Evolutionary conservation across 495 filamentous ascomycete species (phyloP).

Genomic region (Penicillium robsamsonii): DNA sequence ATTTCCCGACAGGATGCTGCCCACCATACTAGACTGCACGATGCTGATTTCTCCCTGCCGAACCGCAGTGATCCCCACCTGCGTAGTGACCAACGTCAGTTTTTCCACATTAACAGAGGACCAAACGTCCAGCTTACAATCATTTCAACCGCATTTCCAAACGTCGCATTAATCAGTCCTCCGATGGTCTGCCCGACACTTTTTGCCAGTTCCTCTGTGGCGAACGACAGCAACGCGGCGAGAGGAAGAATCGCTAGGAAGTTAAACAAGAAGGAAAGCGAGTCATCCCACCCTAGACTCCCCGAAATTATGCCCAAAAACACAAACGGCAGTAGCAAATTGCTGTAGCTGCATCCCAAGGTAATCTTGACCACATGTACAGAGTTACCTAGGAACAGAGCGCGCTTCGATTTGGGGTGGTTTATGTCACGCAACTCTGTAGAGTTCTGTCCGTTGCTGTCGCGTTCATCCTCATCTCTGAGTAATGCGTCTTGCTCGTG

Average conservation of each 20-base stretch:
- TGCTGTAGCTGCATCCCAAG: constrained; percentile 15
- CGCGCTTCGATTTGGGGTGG: not conserved
- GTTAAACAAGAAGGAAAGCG: constrained; percentile 25
- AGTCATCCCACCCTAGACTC: constrained; percentile 18
- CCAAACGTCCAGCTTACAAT: constrained; percentile 17
- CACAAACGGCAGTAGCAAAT: constrained; percentile 20
- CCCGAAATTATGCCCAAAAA: constrained; percentile 23
- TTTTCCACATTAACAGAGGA: not conserved
- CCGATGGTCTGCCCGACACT: constrained; percentile 24
- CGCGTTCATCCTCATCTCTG: not conserved
- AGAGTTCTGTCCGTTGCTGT: not conserved
- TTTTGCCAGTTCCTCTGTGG: constrained; percentile 24
- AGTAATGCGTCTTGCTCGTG: constrained; percentile 1
- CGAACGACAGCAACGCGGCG: constrained; percentile 23
- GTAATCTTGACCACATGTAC: constrained; percentile 2
- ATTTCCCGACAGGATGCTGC: constrained; percentile 30
- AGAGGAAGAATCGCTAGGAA: constrained; percentile 31
- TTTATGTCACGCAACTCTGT: not conserved
- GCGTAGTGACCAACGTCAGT: not conserved
- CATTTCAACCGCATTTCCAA: constrained; percentile 32
- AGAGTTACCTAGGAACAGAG: not conserved
- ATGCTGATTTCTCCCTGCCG: constrained; percentile 23
- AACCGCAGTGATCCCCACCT: constrained; percentile 30
- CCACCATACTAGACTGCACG: constrained; percentile 29
- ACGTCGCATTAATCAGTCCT: constrained; percentile 29